Conservation (phyloP, 805 yeast genomes). For the Hanseniaspora lindneri region DNA sequence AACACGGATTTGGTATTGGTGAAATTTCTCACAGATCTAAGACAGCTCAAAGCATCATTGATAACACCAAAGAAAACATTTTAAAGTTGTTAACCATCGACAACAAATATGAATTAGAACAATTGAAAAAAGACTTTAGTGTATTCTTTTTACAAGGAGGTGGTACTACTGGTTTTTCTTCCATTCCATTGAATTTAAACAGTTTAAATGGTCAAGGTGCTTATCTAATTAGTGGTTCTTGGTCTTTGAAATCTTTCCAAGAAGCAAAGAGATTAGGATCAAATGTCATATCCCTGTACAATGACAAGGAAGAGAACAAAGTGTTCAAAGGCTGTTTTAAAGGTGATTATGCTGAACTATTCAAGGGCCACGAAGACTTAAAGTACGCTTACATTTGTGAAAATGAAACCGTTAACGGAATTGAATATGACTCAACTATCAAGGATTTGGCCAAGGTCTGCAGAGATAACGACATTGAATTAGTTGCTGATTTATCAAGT, state of each 20-base stretch:
- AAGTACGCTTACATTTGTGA: constrained; percentile 88
- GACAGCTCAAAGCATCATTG: constrained; percentile 66
- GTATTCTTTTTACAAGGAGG: constrained; percentile 96
- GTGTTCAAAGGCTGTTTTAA: constrained; percentile 44
- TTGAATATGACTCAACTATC: constrained; percentile 47
- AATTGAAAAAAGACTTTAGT: constrained; percentile 80
- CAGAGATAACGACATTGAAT: constrained; percentile 47
- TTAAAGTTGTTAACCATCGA: constrained; percentile 33
- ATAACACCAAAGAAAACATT: constrained; percentile 60
- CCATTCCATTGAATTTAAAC: constrained; percentile 55
- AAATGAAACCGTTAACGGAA: constrained; percentile 94
- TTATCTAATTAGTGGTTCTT: constrained; percentile 81
- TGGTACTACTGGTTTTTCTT: constrained; percentile 90
- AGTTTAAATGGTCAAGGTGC: constrained; percentile 51
- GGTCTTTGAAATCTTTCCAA: constrained; percentile 82
- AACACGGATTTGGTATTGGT: constrained; percentile 74
- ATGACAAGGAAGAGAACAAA: constrained; percentile 38
- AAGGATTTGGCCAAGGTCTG: constrained; percentile 30
- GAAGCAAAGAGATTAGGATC: constrained; percentile 80
- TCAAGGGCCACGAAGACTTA: constrained; percentile 38
- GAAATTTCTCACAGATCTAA: constrained; percentile 92
- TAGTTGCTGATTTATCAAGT: constrained; percentile 92
- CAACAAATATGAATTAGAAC: constrained; percentile 30
- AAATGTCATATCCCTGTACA: constrained; percentile 58
- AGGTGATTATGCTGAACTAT: constrained; percentile 17